These are phyloP conservation scores for Myxozyma monticola DNA, from an alignment of 805 yeast species.

Conservation along the genomic window DNA sequence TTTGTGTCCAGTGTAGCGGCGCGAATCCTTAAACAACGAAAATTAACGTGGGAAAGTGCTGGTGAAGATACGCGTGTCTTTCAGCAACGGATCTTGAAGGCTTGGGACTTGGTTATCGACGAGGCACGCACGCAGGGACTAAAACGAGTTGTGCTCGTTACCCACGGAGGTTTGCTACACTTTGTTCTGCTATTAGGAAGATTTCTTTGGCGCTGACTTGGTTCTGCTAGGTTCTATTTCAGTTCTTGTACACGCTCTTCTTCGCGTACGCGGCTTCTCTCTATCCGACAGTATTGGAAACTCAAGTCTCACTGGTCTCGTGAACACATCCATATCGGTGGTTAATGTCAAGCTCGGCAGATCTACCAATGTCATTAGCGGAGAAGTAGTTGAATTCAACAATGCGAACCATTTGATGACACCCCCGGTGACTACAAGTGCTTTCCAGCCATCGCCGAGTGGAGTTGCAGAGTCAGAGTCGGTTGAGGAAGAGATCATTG, in stretches of 20 bases:
- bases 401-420: conserved; percentile 20
- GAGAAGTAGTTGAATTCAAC: conserved; percentile 24
- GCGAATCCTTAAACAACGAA: conserved; percentile 7
- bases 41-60: conserved; percentile 13
- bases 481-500: conserved; percentile 24
- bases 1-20: conserved; percentile 1
- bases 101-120: conserved; percentile 20
- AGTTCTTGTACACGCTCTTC: conserved; percentile 12
- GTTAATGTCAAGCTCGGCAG: conserved; percentile 14
- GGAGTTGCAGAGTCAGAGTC: too few species aligned
- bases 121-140: conserved; percentile 10
- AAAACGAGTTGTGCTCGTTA: conserved; percentile 15
- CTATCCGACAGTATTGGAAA: conserved; percentile 15
- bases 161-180: conserved; percentile 22
- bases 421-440: background rate
- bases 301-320: conserved; percentile 3
- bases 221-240: conserved; percentile 20
- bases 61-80: conserved; percentile 14
- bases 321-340: conserved; percentile 25
- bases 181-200: background rate
- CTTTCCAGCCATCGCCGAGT: background rate
- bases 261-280: conserved; percentile 11
- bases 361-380: conserved; percentile 5
- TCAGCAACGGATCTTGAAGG: conserved; percentile 8
- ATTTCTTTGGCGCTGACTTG: too few species aligned